Conservation (phyloP, 805 yeast genomes). For the Debaryomyces tyrocola region DNA sequence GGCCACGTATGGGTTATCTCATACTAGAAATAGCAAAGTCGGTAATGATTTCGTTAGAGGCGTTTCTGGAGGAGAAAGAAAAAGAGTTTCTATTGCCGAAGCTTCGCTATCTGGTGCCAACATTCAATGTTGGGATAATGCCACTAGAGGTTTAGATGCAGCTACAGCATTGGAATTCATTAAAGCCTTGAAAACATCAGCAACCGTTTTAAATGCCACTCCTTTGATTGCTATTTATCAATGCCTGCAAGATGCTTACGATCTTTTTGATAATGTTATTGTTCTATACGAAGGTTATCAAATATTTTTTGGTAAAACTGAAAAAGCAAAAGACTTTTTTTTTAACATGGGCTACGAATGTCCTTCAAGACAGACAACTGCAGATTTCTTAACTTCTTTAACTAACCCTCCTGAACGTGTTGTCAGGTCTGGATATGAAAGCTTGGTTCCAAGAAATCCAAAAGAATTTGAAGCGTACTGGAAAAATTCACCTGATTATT, state of each 20-base stretch:
- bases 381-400: constrained; percentile 32
- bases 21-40: constrained; percentile 61
- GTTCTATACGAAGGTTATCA: constrained; percentile 62
- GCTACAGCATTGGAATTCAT: constrained; percentile 69
- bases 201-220: constrained; percentile 54
- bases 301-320: constrained; percentile 57
- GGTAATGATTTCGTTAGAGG: constrained; percentile 72
- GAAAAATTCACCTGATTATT: constrained; percentile 25
- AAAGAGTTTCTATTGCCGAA: constrained; percentile 70
- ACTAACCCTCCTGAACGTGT: constrained; percentile 29
- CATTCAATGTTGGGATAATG: constrained; percentile 65
- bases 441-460: constrained; percentile 27
- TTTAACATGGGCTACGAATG: constrained; percentile 40
- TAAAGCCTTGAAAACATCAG: constrained; percentile 58
- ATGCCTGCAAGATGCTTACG: constrained; percentile 65
- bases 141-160: constrained; percentile 70
- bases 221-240: constrained; percentile 67
- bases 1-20: constrained; percentile 58
- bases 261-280: constrained; percentile 60
- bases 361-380: constrained; percentile 41
- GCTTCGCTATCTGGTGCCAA: constrained; percentile 54
- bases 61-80: constrained; percentile 72
- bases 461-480: constrained; percentile 28
- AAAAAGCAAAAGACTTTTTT: constrained; percentile 45
- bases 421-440: constrained; percentile 37